Evolutionary conservation across 257 asterid genomes (phyloP).

Genomic region (Henckelia pumila): DNA sequence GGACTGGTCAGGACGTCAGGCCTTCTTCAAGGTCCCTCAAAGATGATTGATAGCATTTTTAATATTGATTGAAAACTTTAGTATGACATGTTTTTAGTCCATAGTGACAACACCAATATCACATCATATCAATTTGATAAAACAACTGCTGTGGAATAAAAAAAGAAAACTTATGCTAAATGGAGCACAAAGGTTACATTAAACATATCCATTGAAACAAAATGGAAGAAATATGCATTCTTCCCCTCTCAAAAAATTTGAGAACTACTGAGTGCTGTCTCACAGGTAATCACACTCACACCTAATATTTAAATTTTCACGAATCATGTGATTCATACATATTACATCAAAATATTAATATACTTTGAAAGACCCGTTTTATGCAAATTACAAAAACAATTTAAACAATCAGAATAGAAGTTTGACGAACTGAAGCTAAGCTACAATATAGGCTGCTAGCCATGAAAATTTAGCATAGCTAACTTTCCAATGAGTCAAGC

Average conservation of each 20-base stretch:
- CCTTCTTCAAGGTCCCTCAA: not conserved
- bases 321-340: not conserved
- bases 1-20: not conserved
- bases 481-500: not conserved
- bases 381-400: not conserved
- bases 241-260: not conserved
- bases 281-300: not conserved
- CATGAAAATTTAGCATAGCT: not conserved
- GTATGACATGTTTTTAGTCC: not conserved
- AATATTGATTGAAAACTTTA: not conserved
- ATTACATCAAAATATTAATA: not conserved
- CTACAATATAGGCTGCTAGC: not conserved
- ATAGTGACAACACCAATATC: constrained; percentile 4
- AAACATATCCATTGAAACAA: not conserved
- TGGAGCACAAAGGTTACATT: not conserved
- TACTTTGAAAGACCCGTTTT: no score
- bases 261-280: not conserved
- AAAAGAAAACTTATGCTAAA: not conserved
- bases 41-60: not conserved
- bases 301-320: not conserved
- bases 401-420: not conserved
- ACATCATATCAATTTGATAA: not conserved
- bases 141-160: no score
- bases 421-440: not conserved
- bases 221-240: not conserved